These are phyloP conservation scores for Populus alba DNA, from an alignment of 345 rosid genomes.

Conservation along the genomic window DNA sequence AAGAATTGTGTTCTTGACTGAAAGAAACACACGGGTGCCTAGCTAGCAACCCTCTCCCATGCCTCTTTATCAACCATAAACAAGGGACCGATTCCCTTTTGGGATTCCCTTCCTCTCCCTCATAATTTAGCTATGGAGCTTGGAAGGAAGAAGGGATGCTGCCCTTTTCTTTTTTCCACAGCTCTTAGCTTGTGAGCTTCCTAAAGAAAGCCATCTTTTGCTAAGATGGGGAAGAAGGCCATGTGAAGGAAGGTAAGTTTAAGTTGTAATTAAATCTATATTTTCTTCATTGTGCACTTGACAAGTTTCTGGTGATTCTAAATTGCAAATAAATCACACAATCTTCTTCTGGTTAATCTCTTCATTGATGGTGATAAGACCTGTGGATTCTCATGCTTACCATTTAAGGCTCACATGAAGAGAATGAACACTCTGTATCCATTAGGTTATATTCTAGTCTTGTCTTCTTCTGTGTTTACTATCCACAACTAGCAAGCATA, in stretches of 20 bases:
- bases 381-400: background rate
- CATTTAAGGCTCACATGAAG: constrained; percentile 14
- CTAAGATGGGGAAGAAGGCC: background rate
- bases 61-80: too few relatives aligned
- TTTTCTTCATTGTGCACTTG: background rate
- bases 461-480: background rate
- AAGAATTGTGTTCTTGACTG: too few relatives aligned
- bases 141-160: too few relatives aligned
- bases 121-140: too few relatives aligned
- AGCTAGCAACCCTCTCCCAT: too few relatives aligned
- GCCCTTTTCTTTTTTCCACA: background rate
- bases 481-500: background rate
- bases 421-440: background rate
- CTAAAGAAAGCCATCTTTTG: background rate
- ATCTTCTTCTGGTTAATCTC: background rate
- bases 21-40: too few relatives aligned
- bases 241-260: background rate
- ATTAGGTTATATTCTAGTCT: background rate
- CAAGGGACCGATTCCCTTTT: too few relatives aligned
- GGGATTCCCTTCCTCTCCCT: too few relatives aligned
- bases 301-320: background rate
- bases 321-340: background rate
- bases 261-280: too few relatives aligned
- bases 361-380: background rate
- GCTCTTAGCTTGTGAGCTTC: background rate